Base-by-base conservation (phyloP, 2,329 filamentous ascomycete species). In the Teratosphaeria gauchensis region DNA sequence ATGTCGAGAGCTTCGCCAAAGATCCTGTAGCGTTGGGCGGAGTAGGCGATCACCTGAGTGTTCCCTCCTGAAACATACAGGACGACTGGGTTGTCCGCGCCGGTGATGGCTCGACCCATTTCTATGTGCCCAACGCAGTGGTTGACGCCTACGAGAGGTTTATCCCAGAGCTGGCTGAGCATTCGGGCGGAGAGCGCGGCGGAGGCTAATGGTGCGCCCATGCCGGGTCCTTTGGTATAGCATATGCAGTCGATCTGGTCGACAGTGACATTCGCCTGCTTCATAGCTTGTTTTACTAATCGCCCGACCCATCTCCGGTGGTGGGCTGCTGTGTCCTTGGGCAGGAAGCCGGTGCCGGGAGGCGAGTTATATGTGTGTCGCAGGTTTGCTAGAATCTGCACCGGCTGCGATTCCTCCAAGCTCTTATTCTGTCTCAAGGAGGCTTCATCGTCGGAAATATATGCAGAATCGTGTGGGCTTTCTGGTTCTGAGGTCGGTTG, bases 51-150 rank as follows among this genome's bases (percentile, higher is more conserved):
- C 30, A 97, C 92, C 77, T 99, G 92, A 14, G 92, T 96, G 78
- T 99, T 99, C 59, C 94, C 94, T 62, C 94, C 94, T 24, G 85
- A 90, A 48, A 97, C 94, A 75, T 99, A 99, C 46, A 99, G 80
- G 54, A 99, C 94, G 38, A 97, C 92, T 0, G 94, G 94, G 75
- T 99, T 92, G 28, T 83, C 78, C 16, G 94, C 91, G 60, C 90
- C 89, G 4, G 94, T 97, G 71, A 99, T 96, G 60, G 88, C 83
- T 55, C 94, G 83, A 33, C 94, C 94, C 94, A 99, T 99, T 78
- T 99, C 94, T 69, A 99, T 97, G 75, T 99, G 94, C 51, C 94
- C 94, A 54, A 99, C 89, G 74, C 94, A 99, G 76, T 99, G 94
- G 76, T 99, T 99, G 30, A 99, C 94, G 28, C 91, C 92, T 2